A percentile compares a stretch with the other conserved stretches of the same genome.
Evolutionary conservation across 2,329 filamentous ascomycete species (phyloP).

Genomic region (Keithomyces neogunnii): DNA sequence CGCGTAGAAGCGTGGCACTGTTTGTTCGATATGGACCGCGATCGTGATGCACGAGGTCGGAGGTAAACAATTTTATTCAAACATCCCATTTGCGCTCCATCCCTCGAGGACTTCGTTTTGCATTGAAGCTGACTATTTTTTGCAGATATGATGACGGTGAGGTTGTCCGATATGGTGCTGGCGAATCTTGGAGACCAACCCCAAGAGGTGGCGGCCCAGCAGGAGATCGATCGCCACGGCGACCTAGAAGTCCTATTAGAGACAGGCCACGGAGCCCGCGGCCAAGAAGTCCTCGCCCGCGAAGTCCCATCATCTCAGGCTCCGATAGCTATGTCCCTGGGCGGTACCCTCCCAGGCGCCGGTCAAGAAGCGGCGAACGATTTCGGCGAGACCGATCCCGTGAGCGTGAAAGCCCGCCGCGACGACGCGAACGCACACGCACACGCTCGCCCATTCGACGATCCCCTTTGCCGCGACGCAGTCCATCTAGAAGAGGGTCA

Average conservation of each 20-base stretch:
- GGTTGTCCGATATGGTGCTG: conserved; percentile 52
- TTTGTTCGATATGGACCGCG: conserved; percentile 23
- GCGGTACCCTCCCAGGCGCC: conserved; percentile 31
- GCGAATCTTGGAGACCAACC: conserved; percentile 53
- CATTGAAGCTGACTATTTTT: conserved; percentile 7
- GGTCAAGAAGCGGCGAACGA: conserved; percentile 33
- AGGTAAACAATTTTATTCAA: conserved; percentile 20
- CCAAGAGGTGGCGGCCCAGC: conserved; percentile 27
- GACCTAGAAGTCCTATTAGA: conserved; percentile 20
- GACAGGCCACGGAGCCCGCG: conserved; percentile 25
- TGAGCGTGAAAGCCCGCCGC: conserved; percentile 28
- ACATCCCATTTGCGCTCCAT: conserved; percentile 5
- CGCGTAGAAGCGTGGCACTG: background rate
- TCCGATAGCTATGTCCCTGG: conserved; percentile 40
- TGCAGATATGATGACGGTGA: conserved; percentile 52
- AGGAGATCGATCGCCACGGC: conserved; percentile 36
- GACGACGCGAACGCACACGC: conserved; percentile 27
- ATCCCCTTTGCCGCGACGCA: conserved; percentile 29
- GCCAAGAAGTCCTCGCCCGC: conserved; percentile 29
- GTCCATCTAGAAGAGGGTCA: conserved; percentile 27
- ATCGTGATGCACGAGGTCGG: conserved; percentile 25
- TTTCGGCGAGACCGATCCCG: conserved; percentile 34
- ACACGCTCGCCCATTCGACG: conserved; percentile 28
- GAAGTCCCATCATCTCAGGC: conserved; percentile 27
- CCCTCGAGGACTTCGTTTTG: background rate